phyloP scores from a whole-genome alignment of 805 yeast species.

The Starmera caribaea region DNA sequence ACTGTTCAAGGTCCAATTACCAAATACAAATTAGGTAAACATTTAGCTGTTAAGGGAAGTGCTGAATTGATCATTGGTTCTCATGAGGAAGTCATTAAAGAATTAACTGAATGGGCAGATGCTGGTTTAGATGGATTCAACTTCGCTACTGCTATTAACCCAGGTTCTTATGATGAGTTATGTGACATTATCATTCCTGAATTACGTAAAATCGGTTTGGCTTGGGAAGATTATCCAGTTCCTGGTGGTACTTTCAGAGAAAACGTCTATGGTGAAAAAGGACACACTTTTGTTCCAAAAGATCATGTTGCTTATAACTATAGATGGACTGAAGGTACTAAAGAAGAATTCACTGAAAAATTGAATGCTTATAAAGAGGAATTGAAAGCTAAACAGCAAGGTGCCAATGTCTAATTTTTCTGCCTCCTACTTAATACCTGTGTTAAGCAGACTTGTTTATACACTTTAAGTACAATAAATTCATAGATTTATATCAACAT shows the following conservation, averaged over 20 bases:
- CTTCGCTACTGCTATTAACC: constrained; percentile 27
- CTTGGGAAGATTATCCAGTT: constrained; percentile 26
- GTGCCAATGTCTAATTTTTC: neutral
- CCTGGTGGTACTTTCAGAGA: constrained; percentile 1
- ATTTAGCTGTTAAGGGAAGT: constrained; percentile 12
- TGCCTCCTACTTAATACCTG: too few relatives aligned
- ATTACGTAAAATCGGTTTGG: constrained; percentile 23
- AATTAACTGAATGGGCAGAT: constrained; percentile 30
- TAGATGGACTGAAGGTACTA: constrained; percentile 1
- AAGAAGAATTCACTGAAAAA: neutral
- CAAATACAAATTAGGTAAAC: constrained; percentile 15
- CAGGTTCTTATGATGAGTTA: constrained; percentile 30
- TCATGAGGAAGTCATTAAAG: constrained; percentile 27
- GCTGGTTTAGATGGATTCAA: constrained; percentile 34
- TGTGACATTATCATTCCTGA: constrained; percentile 27
- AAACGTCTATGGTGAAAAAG: constrained; percentile 1
- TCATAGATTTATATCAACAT: too few relatives aligned
- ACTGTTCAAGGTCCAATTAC: constrained; percentile 17
- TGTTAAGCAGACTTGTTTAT: too few relatives aligned
- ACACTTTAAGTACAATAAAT: too few relatives aligned
- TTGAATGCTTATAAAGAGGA: neutral
- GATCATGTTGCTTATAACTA: constrained; percentile 1
- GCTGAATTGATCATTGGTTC: constrained; percentile 24
- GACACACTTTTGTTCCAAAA: neutral
- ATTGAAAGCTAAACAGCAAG: neutral